A percentile compares a stretch with the other conserved stretches of the same genome.
Evolutionary conservation across 2,329 filamentous ascomycete species (phyloP).

Genomic region (Fusarium keratoplasticum): DNA sequence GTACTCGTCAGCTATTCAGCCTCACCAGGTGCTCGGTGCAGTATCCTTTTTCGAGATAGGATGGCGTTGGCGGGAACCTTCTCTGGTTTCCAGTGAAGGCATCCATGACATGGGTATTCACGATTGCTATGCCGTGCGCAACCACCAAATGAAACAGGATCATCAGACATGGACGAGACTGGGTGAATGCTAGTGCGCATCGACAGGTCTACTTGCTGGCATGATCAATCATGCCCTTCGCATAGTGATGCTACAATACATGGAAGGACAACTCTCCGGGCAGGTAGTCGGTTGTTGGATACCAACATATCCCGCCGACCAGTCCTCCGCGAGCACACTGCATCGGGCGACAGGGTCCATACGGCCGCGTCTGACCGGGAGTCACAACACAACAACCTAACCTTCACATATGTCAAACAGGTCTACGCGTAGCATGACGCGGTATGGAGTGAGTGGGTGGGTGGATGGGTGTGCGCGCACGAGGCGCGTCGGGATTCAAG

Average conservation of each 20-base stretch:
- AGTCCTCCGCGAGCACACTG: neutral
- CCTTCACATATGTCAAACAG: neutral
- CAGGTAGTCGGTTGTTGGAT: neutral
- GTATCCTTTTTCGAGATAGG: neutral
- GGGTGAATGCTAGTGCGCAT: neutral
- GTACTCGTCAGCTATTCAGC: neutral
- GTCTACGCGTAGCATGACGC: neutral
- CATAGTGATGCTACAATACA: neutral
- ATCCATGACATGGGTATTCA: neutral
- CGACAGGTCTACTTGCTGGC: neutral
- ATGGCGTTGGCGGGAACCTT: neutral
- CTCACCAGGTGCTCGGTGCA: neutral
- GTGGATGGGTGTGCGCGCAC: neutral
- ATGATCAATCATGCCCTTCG: neutral
- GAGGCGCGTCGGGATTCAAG: neutral
- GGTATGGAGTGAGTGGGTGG: neutral
- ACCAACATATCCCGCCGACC: neutral
- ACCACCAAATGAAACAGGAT: neutral
- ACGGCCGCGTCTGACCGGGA: neutral
- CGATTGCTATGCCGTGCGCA: neutral
- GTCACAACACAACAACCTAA: neutral
- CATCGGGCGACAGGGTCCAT: neutral
- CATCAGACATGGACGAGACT: neutral
- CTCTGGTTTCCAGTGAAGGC: neutral
- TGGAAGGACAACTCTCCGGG: neutral